A percentile compares a stretch with the other conserved stretches of the same genome.
Conservation (phyloP, 306 rosid genomes). For the Prunus mongolica region DNA sequence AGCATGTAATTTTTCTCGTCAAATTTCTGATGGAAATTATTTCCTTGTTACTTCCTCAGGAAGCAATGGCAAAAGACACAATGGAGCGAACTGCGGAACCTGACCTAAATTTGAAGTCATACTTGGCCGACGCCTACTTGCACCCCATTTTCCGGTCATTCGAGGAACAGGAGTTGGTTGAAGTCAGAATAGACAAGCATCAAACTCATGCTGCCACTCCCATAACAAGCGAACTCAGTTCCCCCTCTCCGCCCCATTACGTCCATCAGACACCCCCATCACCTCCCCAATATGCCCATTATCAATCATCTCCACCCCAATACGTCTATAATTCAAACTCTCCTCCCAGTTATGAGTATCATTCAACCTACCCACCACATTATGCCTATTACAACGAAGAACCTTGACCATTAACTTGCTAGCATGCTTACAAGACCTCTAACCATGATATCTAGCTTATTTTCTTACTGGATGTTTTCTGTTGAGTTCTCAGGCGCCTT, state of each 20-base stretch:
- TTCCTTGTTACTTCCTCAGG: slow-evolving; percentile 40
- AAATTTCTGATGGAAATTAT: neutral
- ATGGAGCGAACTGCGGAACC: slow-evolving; percentile 69
- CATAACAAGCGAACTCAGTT: slow-evolving; percentile 42
- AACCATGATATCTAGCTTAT: slow-evolving; percentile 4
- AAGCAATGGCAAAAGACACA: slow-evolving; percentile 81
- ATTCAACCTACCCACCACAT: slow-evolving; percentile 14
- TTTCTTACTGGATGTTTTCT: neutral
- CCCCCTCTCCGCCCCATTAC: slow-evolving; percentile 50
- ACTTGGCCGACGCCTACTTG: slow-evolving; percentile 83
- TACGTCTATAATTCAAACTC: slow-evolving; percentile 27
- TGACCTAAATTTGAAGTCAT: slow-evolving; percentile 61
- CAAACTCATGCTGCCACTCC: slow-evolving; percentile 42
- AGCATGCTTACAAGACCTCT: slow-evolving; percentile 21
- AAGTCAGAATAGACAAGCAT: slow-evolving; percentile 73
- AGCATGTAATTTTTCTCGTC: neutral
- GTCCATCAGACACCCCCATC: slow-evolving; percentile 25
- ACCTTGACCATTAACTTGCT: slow-evolving; percentile 30
- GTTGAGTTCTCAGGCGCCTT: slow-evolving; percentile 4
- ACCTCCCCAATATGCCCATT: slow-evolving; percentile 45
- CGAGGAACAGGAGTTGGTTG: slow-evolving; percentile 50
- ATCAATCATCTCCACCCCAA: slow-evolving; percentile 44
- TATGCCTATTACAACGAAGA: slow-evolving; percentile 46
- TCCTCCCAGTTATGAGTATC: slow-evolving; percentile 20
- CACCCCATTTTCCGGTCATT: slow-evolving; percentile 89